Evolutionary conservation across 2,329 filamentous ascomycete species (phyloP).

Genomic region (Xylariomycetidae sp.): DNA sequence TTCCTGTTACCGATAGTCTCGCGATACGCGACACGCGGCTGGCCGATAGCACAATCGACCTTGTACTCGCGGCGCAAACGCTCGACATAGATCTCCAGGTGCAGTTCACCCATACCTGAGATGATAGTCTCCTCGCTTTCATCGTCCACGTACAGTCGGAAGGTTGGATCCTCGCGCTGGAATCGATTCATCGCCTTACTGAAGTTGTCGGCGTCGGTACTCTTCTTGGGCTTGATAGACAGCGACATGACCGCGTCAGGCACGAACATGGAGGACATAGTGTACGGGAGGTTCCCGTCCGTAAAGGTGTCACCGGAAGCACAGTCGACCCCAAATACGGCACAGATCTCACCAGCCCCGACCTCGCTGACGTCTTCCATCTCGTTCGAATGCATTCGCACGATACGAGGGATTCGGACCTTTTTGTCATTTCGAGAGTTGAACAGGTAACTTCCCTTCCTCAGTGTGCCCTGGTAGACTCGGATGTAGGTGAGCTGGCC

Average conservation of each 20-base stretch:
- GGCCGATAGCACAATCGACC: conserved; percentile 91
- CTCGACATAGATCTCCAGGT: conserved; percentile 96
- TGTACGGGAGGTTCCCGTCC: conserved; percentile 85
- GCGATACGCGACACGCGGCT: conserved; percentile 94
- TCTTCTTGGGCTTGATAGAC: conserved; percentile 93
- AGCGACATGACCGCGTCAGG: conserved; percentile 97
- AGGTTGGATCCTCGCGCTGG: conserved; percentile 96
- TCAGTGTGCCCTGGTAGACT: conserved; percentile 90
- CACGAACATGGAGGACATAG: conserved; percentile 97
- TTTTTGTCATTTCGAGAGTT: conserved; percentile 94
- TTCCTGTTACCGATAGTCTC: conserved; percentile 81
- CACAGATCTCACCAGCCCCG: conserved; percentile 95
- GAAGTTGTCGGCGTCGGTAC: conserved; percentile 88
- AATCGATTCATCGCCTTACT: conserved; percentile 98
- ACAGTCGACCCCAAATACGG: conserved; percentile 96
- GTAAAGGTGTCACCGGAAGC: conserved; percentile 98
- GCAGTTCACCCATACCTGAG: conserved; percentile 95
- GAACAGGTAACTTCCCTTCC: conserved; percentile 85
- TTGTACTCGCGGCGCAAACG: conserved; percentile 95
- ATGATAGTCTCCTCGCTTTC: conserved; percentile 98
- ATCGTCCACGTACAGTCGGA: conserved; percentile 85
- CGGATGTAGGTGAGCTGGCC: conserved; percentile 97
- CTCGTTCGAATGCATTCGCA: conserved; percentile 98
- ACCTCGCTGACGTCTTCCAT: conserved; percentile 96
- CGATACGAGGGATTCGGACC: conserved; percentile 93